These are phyloP conservation scores for Sesbania bispinosa DNA, from an alignment of 306 rosid genomes.

Conservation along the genomic window DNA sequence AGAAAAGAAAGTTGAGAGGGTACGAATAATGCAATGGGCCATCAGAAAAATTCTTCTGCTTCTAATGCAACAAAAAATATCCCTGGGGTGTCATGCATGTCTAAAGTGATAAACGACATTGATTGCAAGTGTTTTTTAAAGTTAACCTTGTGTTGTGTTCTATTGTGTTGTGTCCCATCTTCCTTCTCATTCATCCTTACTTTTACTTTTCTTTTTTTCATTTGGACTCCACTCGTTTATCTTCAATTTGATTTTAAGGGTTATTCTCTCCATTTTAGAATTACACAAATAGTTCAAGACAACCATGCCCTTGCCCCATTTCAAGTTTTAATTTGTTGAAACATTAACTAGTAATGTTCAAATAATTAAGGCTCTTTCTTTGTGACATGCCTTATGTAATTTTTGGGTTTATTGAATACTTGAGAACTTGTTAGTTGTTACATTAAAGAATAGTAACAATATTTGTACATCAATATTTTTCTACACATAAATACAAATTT, in stretches of 20 bases:
- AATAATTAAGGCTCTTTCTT: neutral
- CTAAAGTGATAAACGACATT: constrained; percentile 45
- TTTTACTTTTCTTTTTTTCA: constrained; percentile 30
- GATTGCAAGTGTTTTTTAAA: constrained; percentile 43
- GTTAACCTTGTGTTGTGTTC: constrained; percentile 28
- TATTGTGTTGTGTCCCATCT: constrained; percentile 33
- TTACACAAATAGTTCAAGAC: neutral
- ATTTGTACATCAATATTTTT: neutral
- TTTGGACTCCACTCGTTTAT: constrained; percentile 20
- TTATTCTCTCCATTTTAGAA: neutral
- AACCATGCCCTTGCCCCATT: neutral
- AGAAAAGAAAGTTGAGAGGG: constrained; percentile 36
- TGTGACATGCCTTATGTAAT: neutral
- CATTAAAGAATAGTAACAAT: neutral
- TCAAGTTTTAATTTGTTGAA: neutral
- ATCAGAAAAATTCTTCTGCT: constrained; percentile 48
- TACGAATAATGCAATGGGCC: constrained; percentile 48
- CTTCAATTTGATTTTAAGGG: neutral
- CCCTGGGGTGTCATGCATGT: constrained; percentile 42
- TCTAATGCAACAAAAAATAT: constrained; percentile 52
- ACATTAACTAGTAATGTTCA: neutral
- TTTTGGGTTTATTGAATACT: neutral
- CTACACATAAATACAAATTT: neutral
- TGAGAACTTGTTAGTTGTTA: neutral
- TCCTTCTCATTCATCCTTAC: constrained; percentile 22